Base-by-base conservation (phyloP, 257 asterid species). In the Leonotis leonurus region DNA sequence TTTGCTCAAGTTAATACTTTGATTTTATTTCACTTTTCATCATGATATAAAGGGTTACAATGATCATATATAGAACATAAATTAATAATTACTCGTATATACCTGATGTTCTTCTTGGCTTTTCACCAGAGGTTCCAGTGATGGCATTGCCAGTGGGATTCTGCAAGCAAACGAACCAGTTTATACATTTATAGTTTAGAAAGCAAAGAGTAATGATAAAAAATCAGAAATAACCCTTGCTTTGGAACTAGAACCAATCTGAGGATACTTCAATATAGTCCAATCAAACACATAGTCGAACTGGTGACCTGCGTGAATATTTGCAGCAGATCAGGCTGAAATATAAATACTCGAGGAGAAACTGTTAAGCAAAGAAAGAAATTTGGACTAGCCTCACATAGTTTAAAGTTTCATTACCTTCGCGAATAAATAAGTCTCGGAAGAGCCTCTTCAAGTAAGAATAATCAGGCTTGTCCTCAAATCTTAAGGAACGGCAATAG, bases 401-500 rank as follows among this genome's bases (percentile, higher is more conserved):
- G 49, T 21, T 44, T 44, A 18, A 8, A 61, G 30, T 16, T 45
- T 26, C 30, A 64, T 41, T 78, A 90, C 98, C 98, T 85, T 87
- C 98, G 18, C 96, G 95, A 8, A 83, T 82, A 77, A 90, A 90
- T 40, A 90, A 81, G 70, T 90, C 98, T 30, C 94, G 78, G 76
- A 90, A 90, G 67, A 88, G 96, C 80, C 91, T 82, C 80, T 90
- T 90, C 83, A 87, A 75, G 80, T 90, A 87, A 43, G 96, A 85
- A 72, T 87, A 90, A 73, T 90, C 90, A 13, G 97, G 96, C 75
- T 90, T 90, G 82, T 87, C 96, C 75, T 90, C 98, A 70, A 90
- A 88, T 49, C 96, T 83, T 64, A 90, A 78, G 0, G 98, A 85
- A 20, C 95, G 96, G 51, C 96, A 88, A 71, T 87, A 90, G 75